Evolutionary conservation across 331 rosid genomes (phyloP).

Genomic region (Dryas integrifolia): DNA sequence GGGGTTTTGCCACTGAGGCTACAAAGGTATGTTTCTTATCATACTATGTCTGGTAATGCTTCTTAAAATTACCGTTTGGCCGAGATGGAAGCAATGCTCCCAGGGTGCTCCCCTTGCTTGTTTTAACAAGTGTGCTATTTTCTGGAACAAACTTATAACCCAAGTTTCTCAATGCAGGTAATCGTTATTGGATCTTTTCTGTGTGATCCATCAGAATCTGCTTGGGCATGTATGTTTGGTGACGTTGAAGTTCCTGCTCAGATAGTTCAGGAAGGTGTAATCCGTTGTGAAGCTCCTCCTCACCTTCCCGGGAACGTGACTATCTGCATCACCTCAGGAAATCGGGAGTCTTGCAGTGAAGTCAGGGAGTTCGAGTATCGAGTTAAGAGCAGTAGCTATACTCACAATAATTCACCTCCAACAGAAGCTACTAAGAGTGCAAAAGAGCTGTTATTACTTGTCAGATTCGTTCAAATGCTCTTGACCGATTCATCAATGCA

Average conservation of each 20-base stretch:
- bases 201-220: conserved; percentile 55
- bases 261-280: conserved; percentile 78
- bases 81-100: neutral
- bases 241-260: conserved; percentile 72
- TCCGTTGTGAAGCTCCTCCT: conserved; percentile 81
- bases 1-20: conserved; percentile 67
- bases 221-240: conserved; percentile 93
- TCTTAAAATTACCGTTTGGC: neutral
- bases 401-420: conserved; percentile 38
- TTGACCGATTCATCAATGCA: conserved; percentile 43
- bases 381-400: conserved; percentile 35
- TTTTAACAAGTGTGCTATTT: neutral
- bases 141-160: conserved; percentile 25
- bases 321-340: conserved; percentile 76
- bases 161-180: conserved; percentile 50
- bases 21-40: conserved; percentile 60
- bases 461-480: conserved; percentile 72
- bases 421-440: conserved; percentile 55
- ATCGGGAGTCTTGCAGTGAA: conserved; percentile 86
- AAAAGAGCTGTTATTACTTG: conserved; percentile 80
- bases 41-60: neutral
- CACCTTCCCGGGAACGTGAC: conserved; percentile 65
- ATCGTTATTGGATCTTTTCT: conserved; percentile 82
- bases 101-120: neutral
- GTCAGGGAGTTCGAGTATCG: conserved; percentile 79